Evolutionary conservation across 1,139 yeast species (phyloP).

Genomic region (Taiozyma sp.): DNA sequence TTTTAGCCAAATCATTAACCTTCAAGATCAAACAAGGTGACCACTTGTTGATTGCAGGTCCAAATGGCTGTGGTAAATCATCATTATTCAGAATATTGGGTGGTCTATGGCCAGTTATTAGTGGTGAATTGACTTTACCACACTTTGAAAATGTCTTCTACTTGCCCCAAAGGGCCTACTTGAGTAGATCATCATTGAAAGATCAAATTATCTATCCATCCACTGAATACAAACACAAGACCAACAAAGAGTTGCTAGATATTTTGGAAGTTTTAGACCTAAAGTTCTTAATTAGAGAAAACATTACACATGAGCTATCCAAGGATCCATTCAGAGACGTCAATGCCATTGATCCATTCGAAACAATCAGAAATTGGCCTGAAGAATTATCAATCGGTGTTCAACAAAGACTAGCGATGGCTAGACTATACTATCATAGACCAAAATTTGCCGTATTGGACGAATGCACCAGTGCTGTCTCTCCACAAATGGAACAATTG

Average conservation of each 20-base stretch:
- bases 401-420: constrained; percentile 92
- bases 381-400: constrained; percentile 89
- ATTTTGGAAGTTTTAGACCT: constrained; percentile 58
- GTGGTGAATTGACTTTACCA: constrained; percentile 63
- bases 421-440: constrained; percentile 81
- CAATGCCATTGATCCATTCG: constrained; percentile 45
- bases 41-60: constrained; percentile 86
- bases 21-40: constrained; percentile 78
- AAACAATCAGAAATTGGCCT: constrained; percentile 73
- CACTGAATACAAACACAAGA: constrained; percentile 36
- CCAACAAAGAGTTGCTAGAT: constrained; percentile 57
- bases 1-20: constrained; percentile 57
- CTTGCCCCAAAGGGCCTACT: constrained; percentile 88
- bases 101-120: constrained; percentile 83
- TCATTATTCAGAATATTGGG: constrained; percentile 87
- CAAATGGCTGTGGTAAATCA: constrained; percentile 94
- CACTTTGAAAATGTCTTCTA: constrained; percentile 64
- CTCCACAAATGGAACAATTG: constrained; percentile 84
- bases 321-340: constrained; percentile 20
- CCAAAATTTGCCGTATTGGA: constrained; percentile 93
- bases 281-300: constrained; percentile 44
- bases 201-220: constrained; percentile 91
- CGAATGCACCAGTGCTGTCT: constrained; percentile 93
- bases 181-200: constrained; percentile 61
- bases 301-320: constrained; percentile 29